Evolutionary conservation across 495 filamentous ascomycete genomes (phyloP).

Genomic region (Penicillium parvum): DNA sequence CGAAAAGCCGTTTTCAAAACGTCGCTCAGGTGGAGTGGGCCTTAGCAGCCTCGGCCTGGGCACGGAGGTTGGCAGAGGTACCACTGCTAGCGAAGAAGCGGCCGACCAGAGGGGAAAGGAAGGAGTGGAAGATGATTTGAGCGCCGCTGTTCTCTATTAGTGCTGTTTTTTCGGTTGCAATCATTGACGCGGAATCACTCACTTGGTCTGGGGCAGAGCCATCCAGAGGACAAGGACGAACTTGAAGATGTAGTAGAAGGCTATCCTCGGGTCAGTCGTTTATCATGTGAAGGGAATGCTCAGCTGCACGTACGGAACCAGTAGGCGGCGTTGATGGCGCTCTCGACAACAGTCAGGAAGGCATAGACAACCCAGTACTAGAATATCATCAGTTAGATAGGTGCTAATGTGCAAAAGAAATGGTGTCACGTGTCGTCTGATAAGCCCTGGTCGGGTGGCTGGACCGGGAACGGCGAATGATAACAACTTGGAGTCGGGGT

Average conservation of each 20-base stretch:
- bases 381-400: slow-evolving; percentile 15
- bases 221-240: slow-evolving; percentile 96
- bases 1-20: background rate
- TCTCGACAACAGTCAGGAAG: slow-evolving; percentile 91
- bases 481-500: slow-evolving; percentile 4
- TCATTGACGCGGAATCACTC: slow-evolving; percentile 32
- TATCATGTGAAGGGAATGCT: background rate
- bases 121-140: slow-evolving; percentile 92
- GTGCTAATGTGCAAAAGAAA: background rate
- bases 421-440: slow-evolving; percentile 24
- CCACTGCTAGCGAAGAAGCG: slow-evolving; percentile 79
- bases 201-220: slow-evolving; percentile 89
- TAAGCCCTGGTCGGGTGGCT: slow-evolving; percentile 11
- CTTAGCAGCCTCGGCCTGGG: slow-evolving; percentile 78
- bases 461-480: slow-evolving; percentile 8
- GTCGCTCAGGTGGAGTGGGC: slow-evolving; percentile 30
- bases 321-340: slow-evolving; percentile 88
- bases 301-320: slow-evolving; percentile 73
- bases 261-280: slow-evolving; percentile 28
- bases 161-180: background rate
- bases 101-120: slow-evolving; percentile 84
- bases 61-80: slow-evolving; percentile 83
- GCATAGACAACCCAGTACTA: slow-evolving; percentile 98
- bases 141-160: slow-evolving; percentile 65
- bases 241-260: slow-evolving; percentile 99